Percentiles rank a stretch among this genome's conserved stretches.
Evolutionary conservation across 140 eudicot genomes (phyloP).

Genomic region (Cichorium intybus): DNA sequence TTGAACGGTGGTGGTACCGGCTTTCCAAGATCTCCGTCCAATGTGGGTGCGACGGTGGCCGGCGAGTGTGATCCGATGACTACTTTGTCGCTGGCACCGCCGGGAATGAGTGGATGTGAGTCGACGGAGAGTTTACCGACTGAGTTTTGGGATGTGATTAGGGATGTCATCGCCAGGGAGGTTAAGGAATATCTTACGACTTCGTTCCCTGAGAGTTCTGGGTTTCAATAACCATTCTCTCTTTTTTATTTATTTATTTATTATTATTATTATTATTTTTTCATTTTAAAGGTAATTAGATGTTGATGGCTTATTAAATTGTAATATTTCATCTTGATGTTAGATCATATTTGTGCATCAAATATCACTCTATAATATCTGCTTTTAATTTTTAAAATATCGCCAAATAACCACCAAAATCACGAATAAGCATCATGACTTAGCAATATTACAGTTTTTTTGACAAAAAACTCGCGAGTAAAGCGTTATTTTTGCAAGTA

Average conservation of each 20-base stretch:
- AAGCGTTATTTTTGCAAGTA: too few relatives aligned
- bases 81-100: constrained; percentile 65
- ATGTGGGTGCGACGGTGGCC: constrained; percentile 1
- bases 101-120: constrained; percentile 37
- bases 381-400: too few relatives aligned
- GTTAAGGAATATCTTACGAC: constrained; percentile 66
- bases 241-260: too few relatives aligned
- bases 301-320: neutral
- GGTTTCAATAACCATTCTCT: constrained; percentile 26
- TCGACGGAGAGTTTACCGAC: constrained; percentile 34
- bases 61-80: too few relatives aligned
- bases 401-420: too few relatives aligned
- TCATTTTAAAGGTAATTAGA: neutral
- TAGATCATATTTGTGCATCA: too few relatives aligned
- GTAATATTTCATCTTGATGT: neutral
- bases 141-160: constrained; percentile 62
- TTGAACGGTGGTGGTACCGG: neutral
- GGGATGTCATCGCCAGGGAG: constrained; percentile 58
- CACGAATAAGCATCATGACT: too few relatives aligned
- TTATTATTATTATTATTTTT: too few relatives aligned
- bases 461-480: too few relatives aligned
- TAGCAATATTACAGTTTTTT: too few relatives aligned
- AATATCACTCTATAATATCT: too few relatives aligned
- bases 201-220: constrained; percentile 47
- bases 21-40: constrained; percentile 8